These are phyloP conservation scores for Glycyrrhiza uralensis DNA, from an alignment of 306 rosid species.

Conservation along the genomic window DNA sequence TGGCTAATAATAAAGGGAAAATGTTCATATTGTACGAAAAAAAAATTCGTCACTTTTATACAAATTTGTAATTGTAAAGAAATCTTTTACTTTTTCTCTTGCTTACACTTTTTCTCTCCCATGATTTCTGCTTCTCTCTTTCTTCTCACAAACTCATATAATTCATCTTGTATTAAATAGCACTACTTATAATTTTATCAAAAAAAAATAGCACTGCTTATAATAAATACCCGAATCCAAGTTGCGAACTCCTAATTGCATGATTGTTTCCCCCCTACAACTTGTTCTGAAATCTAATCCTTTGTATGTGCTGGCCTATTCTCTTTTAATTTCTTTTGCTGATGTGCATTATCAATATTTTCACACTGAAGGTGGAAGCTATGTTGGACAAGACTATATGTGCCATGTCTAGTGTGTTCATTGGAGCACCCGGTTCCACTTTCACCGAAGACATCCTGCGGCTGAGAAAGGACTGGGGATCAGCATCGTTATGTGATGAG, in stretches of 20 bases:
- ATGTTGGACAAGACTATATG: slow-evolving; percentile 98
- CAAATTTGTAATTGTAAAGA: background rate
- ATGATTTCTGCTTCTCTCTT: background rate
- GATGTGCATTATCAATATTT: slow-evolving; percentile 20
- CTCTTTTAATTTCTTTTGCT: slow-evolving; percentile 1
- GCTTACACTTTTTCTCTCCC: background rate
- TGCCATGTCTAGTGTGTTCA: slow-evolving; percentile 84
- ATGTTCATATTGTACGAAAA: background rate
- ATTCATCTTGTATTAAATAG: too few relatives aligned
- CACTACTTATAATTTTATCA: too few relatives aligned
- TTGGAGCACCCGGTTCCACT: slow-evolving; percentile 95
- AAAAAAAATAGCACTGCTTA: too few relatives aligned
- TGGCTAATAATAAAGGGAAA: background rate
- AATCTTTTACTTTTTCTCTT: background rate
- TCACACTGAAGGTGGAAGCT: slow-evolving; percentile 76
- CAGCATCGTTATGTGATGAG: slow-evolving; percentile 82
- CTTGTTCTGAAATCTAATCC: background rate
- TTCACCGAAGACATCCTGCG: slow-evolving; percentile 94
- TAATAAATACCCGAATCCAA: background rate
- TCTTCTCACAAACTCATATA: background rate
- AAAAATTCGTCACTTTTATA: background rate
- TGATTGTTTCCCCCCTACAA: background rate
- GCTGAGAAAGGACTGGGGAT: slow-evolving; percentile 85
- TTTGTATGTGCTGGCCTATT: background rate
- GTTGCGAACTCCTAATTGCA: background rate